Conservation (phyloP, 768 basidiomycete species). For the Tremella fuciformis region DNA sequence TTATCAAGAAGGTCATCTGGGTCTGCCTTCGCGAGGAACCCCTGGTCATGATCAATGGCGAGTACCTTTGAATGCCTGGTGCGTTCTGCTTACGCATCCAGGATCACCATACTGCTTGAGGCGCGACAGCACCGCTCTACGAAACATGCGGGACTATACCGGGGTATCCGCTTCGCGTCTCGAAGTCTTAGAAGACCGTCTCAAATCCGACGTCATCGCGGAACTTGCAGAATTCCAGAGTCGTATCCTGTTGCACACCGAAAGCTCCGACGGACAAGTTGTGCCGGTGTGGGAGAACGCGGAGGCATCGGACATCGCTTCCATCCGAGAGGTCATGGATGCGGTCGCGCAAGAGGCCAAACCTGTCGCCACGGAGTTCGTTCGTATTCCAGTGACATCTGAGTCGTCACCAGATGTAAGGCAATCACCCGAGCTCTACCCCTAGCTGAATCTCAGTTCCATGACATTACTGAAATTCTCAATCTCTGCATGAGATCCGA, state of each 20-base stretch:
- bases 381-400: conserved; percentile 87
- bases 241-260: conserved; percentile 81
- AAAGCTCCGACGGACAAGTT: conserved; percentile 79
- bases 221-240: conserved; percentile 82
- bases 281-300: conserved; percentile 95
- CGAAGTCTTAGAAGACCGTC: conserved; percentile 83
- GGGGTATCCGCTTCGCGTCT: conserved; percentile 88
- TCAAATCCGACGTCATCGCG: conserved; percentile 79
- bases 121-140: conserved; percentile 75
- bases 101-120: conserved; percentile 66
- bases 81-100: conserved; percentile 12
- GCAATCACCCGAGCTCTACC: conserved; percentile 4
- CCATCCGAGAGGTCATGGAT: conserved; percentile 84
- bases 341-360: conserved; percentile 22
- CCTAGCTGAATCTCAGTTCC: conserved; percentile 30
- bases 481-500: conserved; percentile 70
- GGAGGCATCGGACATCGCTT: conserved; percentile 65
- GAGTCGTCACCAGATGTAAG: conserved; percentile 60
- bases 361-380: conserved; percentile 71
- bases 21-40: conserved; percentile 76
- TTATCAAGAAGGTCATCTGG: conserved; percentile 71
- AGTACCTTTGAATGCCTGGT: conserved; percentile 28
- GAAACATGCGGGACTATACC: conserved; percentile 87
- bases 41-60: conserved; percentile 68
- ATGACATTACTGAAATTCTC: conserved; percentile 57